These are phyloP conservation scores for Yamadazyma triangularis DNA, from an alignment of 1,139 yeast species.

Conservation along the genomic window DNA sequence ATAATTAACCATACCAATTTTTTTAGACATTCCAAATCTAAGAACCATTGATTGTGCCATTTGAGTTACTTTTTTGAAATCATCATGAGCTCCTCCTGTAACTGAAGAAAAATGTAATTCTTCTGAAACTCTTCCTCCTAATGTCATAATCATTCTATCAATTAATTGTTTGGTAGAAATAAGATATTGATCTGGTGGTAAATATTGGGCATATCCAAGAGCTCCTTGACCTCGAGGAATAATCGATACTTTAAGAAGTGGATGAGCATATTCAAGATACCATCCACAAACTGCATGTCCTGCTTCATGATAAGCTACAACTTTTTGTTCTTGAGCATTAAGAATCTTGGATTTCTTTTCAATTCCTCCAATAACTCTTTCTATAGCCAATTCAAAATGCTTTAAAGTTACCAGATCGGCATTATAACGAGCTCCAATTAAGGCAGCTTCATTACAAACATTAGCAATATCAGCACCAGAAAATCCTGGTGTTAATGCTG, in stretches of 20 bases:
- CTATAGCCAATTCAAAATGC: slow-evolving; percentile 95
- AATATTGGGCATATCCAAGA: slow-evolving; percentile 94
- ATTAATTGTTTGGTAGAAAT: slow-evolving; percentile 71
- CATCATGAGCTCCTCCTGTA: slow-evolving; percentile 94
- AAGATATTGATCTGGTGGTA: slow-evolving; percentile 90
- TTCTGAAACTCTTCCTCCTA: slow-evolving; percentile 95
- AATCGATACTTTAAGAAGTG: slow-evolving; percentile 88
- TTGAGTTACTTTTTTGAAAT: slow-evolving; percentile 91
- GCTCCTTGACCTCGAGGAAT: slow-evolving; percentile 97
- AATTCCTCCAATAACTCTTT: slow-evolving; percentile 93
- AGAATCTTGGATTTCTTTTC: slow-evolving; percentile 86
- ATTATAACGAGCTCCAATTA: slow-evolving; percentile 86
- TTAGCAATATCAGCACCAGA: slow-evolving; percentile 98
- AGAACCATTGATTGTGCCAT: slow-evolving; percentile 95
- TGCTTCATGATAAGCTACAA: slow-evolving; percentile 97
- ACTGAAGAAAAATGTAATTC: slow-evolving; percentile 86
- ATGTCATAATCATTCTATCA: slow-evolving; percentile 94
- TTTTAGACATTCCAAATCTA: slow-evolving; percentile 83
- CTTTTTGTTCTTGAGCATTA: slow-evolving; percentile 75
- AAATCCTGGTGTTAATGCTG: slow-evolving; percentile 96
- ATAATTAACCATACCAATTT: slow-evolving; percentile 78
- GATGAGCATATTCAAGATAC: slow-evolving; percentile 87
- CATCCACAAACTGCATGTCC: slow-evolving; percentile 99
- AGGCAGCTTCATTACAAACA: slow-evolving; percentile 94
- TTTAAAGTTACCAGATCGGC: slow-evolving; percentile 62